phyloP scores from a whole-genome alignment of 1,139 yeast genomes.

The Scheffersomyces segobiensis region DNA sequence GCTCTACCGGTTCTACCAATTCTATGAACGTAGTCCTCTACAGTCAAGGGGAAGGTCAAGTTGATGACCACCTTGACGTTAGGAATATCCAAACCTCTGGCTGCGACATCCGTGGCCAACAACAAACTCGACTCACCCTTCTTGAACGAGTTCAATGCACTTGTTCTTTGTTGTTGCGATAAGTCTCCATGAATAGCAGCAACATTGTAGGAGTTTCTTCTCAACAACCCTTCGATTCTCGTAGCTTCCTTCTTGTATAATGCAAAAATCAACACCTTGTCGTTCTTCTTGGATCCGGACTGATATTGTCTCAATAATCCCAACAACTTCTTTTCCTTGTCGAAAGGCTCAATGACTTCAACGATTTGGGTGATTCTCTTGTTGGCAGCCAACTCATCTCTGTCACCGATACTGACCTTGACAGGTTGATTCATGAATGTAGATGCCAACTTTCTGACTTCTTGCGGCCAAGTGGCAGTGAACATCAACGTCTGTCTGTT shows the following conservation, averaged over 20 bases:
- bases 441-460: conserved; percentile 88
- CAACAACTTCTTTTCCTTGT: conserved; percentile 75
- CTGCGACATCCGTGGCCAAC: conserved; percentile 98
- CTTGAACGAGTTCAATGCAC: conserved; percentile 83
- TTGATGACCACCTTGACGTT: conserved; percentile 95
- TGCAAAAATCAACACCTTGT: conserved; percentile 88
- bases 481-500: conserved; percentile 84
- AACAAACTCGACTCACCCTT: conserved; percentile 72
- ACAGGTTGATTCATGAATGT: conserved; percentile 83
- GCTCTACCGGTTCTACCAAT: conserved; percentile 99
- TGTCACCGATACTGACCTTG: conserved; percentile 88
- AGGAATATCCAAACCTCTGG: conserved; percentile 97
- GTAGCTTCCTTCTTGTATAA: conserved; percentile 95
- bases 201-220: conserved; percentile 72
- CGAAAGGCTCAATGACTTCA: conserved; percentile 84
- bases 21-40: conserved; percentile 97
- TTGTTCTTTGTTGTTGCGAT: conserved; percentile 88
- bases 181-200: conserved; percentile 97
- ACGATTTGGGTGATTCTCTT: conserved; percentile 91
- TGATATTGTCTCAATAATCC: conserved; percentile 76
- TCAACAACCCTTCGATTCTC: conserved; percentile 77
- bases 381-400: conserved; percentile 92
- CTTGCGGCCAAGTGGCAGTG: conserved; percentile 89
- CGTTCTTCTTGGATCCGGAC: conserved; percentile 61
- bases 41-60: conserved; percentile 95